Evolutionary conservation across 148 eudicot species (phyloP), one percentile per base, ranked within the genome.

Genomic region (Spergularia marina): DNA sequence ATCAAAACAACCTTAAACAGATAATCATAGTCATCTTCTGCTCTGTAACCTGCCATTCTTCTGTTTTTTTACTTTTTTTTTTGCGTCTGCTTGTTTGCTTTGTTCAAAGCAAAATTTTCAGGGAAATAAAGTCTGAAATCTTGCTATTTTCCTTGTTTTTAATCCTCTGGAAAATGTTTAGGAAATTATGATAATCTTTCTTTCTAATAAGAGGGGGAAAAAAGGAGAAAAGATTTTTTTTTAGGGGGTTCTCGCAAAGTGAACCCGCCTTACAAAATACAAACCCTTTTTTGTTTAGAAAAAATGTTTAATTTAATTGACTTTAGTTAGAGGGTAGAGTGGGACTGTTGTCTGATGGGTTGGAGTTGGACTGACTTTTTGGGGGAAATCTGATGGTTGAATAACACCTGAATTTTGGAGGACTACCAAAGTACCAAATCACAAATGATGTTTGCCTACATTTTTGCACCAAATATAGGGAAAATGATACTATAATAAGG

Each of bases 11-110:
- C 77, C 60, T 83, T 83, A 72, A 83, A 79, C 49, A 83, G 80
- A 65, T 83, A 79, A 68, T 79, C 85, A 61, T 83, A 83, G 51
- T 83, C 85, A 62, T 83, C 85, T 16, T 83, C 85, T 61, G 82
- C 85, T 79, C 82, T 83, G 68, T 83, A 83, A 8, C 82, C 80
- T 5, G 80, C 44, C 85, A 83, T 83, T 66, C 64, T 65, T 53
- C 14, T 14, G 1, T 16, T 16, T 56, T 56, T 56, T 36, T 15
- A 39, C 2, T 30, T 30, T 30, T 30, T 1, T 30, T 30, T 30
- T 30, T 30, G 1, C 36, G 36, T 30, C 36, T 6, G 9, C 39
- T 2, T 14, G 10, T 44, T 44, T 44, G 10, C 49, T 44, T 44
- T 44, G 49, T 9, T 44, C 49, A 44, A 44, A 0, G 7, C 49